Evolutionary conservation across 2,329 filamentous ascomycete genomes (phyloP).

Genomic region (Botrytis galanthina): DNA sequence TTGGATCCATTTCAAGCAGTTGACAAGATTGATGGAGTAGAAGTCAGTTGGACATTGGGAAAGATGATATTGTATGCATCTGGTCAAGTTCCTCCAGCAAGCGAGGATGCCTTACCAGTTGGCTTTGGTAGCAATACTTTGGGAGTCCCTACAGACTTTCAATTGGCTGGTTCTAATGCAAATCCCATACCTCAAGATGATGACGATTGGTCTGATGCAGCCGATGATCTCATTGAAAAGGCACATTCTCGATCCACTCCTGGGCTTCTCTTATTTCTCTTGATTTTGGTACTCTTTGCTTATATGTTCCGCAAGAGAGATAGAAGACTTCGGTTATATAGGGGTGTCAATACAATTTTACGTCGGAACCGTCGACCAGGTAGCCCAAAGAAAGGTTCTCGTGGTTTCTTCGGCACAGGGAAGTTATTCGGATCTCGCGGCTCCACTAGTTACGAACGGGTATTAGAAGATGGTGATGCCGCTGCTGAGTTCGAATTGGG

Average conservation of each 20-base stretch:
- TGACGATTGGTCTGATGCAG: conserved; percentile 54
- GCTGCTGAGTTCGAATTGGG: conserved; percentile 74
- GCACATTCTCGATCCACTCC: conserved; percentile 67
- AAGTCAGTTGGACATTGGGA: conserved; percentile 95
- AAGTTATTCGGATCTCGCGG: conserved; percentile 64
- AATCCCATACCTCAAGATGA: conserved; percentile 42
- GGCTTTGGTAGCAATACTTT: conserved; percentile 84
- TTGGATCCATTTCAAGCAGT: conserved; percentile 87
- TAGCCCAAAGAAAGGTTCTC: conserved; percentile 47
- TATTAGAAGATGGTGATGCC: conserved; percentile 76
- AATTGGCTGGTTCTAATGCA: conserved; percentile 66
- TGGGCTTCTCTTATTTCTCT: conserved; percentile 72
- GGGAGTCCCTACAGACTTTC: conserved; percentile 70
- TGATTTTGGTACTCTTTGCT: conserved; percentile 65
- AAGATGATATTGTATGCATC: conserved; percentile 96
- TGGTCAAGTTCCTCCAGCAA: conserved; percentile 72
- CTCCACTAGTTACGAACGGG: conserved; percentile 69
- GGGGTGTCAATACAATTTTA: conserved; percentile 49
- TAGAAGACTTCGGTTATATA: conserved; percentile 60
- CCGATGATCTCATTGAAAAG: conserved; percentile 61
- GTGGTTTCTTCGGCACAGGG: conserved; percentile 51
- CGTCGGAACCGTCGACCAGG: conserved; percentile 46
- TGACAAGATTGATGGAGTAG: conserved; percentile 84
- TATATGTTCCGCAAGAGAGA: conserved; percentile 81
- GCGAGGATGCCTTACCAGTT: conserved; percentile 66